Evolutionary conservation across 805 yeast genomes (phyloP).

Genomic region (Pichia ethanolica): DNA sequence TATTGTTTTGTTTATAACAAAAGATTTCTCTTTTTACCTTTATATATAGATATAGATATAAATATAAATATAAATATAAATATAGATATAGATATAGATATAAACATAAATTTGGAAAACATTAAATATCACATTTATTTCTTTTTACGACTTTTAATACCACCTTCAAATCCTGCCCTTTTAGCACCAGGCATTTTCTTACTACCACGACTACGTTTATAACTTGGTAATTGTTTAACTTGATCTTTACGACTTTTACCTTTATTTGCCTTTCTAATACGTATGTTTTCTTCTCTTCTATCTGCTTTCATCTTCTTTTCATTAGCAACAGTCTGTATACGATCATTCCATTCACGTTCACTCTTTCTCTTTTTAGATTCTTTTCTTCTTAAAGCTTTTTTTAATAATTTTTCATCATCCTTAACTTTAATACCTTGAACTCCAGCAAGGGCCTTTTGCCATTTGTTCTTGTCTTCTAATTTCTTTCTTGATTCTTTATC

Average conservation of each 20-base stretch:
- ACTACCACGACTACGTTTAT: constrained; percentile 40
- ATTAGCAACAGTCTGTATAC: constrained; percentile 72
- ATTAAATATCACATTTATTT: not conserved
- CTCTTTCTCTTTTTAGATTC: constrained; percentile 79
- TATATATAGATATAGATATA: too few relatives aligned
- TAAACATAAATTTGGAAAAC: too few relatives aligned
- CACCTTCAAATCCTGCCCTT: constrained; percentile 86
- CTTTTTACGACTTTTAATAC: constrained; percentile 19
- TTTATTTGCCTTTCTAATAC: constrained; percentile 77
- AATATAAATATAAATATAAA: too few relatives aligned
- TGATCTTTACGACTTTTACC: constrained; percentile 73
- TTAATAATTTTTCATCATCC: constrained; percentile 83
- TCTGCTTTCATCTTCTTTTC: constrained; percentile 68
- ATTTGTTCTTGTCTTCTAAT: constrained; percentile 63
- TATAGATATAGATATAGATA: too few relatives aligned
- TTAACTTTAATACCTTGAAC: constrained; percentile 85
- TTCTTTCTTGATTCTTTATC: constrained; percentile 55
- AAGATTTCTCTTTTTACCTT: too few relatives aligned
- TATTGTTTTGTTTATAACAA: too few relatives aligned
- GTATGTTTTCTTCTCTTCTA: constrained; percentile 87
- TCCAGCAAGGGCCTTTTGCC: constrained; percentile 78
- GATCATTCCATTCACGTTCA: constrained; percentile 86
- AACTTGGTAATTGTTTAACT: constrained; percentile 57
- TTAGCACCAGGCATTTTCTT: constrained; percentile 11
- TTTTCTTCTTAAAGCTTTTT: constrained; percentile 77